Evolutionary conservation across 345 rosid genomes (phyloP).

Genomic region (Populus pruinosa): DNA sequence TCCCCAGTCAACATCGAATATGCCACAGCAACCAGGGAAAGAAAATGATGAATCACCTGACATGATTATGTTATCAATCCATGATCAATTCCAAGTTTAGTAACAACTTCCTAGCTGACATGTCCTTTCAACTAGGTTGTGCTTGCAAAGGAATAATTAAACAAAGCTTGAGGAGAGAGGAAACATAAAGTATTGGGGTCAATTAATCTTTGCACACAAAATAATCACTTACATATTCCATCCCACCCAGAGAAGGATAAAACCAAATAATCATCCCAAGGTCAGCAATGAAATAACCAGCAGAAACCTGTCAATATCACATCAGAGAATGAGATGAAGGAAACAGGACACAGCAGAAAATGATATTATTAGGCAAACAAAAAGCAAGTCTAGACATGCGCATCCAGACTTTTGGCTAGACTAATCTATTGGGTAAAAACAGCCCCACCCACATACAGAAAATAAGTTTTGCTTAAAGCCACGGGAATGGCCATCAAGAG

Average conservation of each 20-base stretch:
- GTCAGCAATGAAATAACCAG: constrained; percentile 82
- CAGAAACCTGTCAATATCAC: constrained; percentile 56
- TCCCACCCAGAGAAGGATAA: constrained; percentile 83
- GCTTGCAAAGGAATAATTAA: background rate
- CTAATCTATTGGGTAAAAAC: background rate
- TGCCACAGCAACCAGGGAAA: constrained; percentile 61
- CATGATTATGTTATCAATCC: background rate
- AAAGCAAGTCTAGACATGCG: background rate
- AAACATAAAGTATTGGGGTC: background rate
- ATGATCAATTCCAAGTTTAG: background rate
- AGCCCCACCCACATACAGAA: background rate
- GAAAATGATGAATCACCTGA: constrained; percentile 75
- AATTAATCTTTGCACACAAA: background rate
- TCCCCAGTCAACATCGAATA: constrained; percentile 75
- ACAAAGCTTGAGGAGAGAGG: background rate
- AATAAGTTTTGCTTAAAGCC: background rate
- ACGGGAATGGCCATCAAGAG: background rate
- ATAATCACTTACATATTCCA: constrained; percentile 69
- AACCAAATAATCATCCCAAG: constrained; percentile 77
- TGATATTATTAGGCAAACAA: background rate
- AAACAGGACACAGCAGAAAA: background rate
- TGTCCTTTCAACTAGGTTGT: background rate
- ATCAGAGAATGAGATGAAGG: background rate
- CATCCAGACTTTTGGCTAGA: background rate
- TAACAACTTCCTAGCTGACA: background rate